Evolutionary conservation across 2,329 filamentous ascomycete species (phyloP), one percentile per base, ranked within the genome.

Genomic region (Lasiodiplodia gonubiensis): DNA sequence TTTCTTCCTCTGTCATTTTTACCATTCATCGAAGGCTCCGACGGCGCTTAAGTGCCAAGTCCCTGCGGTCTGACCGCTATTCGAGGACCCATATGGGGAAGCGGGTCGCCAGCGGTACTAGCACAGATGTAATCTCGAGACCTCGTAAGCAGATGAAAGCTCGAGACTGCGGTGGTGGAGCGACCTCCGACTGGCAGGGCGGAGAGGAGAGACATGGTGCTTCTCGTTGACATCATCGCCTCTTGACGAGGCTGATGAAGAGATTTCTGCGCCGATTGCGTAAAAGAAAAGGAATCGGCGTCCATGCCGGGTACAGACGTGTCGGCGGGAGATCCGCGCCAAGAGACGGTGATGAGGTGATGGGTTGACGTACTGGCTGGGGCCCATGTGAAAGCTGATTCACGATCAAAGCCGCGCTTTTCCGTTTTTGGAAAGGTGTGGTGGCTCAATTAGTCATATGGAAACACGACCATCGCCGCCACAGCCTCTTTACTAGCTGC

Each of bases 271-370:
- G 21, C 25, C 59, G 59, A 63, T 63, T 63, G 59, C 59, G 59
- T 63, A 61, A 63, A 63, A 51, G 59, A 63, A 63, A 63, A 63
- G 4, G 42, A 2, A 7, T 37, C 27, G 46, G n/a, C 23, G 27
- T 51, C 39, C n/a, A 35, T 2, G 23, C 33, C 39, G 42, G n/a
- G 57, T 61, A 35, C 39, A 27, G 30, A 49, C 35, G 42, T 16
- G 42, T 63, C 46, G 42, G 30, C 59, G 59, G 59, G 59, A 63
- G 59, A 63, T 63, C 59, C 49, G 59, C 59, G 30, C 42, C 59
- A 48, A 63, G 59, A 27, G n/a, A 63, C 16, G 59, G 27, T 63
- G 59, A 63, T 51, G 59, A 63, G 59, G 59, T 63, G 42, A 63
- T 63, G 12, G 59, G 42, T 51, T 63, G 46, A 51, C 59, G n/a